Percentiles rank a stretch among this genome's conserved stretches.
These are phyloP conservation scores for Fusarium humuli DNA, from an alignment of 2,329 filamentous ascomycete genomes.

Conservation along the genomic window DNA sequence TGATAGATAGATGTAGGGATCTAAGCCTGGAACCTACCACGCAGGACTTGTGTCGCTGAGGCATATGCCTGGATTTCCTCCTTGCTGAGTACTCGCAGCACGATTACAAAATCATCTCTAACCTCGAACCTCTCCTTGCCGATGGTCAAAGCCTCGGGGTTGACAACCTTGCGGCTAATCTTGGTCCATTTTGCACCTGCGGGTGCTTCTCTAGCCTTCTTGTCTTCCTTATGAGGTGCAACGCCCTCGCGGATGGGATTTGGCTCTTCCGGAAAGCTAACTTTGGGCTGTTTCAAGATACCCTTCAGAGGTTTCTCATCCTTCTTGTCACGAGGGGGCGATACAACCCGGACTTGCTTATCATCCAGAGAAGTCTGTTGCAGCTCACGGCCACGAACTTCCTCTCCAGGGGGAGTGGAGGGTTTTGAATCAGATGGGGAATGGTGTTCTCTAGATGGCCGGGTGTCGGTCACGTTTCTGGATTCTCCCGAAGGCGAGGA, in stretches of 20 bases:
- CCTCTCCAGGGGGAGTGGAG: constrained; percentile 42
- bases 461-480: constrained; percentile 24
- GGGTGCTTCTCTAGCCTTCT: constrained; percentile 76
- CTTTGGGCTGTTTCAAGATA: constrained; percentile 85
- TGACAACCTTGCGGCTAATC: constrained; percentile 88
- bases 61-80: constrained; percentile 93
- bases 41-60: constrained; percentile 80
- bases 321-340: constrained; percentile 72
- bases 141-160: constrained; percentile 85
- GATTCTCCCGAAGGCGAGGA: constrained; percentile 37
- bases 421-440: constrained; percentile 30
- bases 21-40: constrained; percentile 67
- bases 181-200: constrained; percentile 91
- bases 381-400: constrained; percentile 58
- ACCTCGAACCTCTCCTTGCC: constrained; percentile 94
- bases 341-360: constrained; percentile 74
- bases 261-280: constrained; percentile 87
- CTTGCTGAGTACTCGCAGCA: constrained; percentile 85
- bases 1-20: neutral
- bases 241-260: constrained; percentile 89
- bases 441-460: constrained; percentile 27
- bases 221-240: constrained; percentile 90
- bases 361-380: constrained; percentile 52
- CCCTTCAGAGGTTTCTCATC: constrained; percentile 80
- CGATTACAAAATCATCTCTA: constrained; percentile 92